Evolutionary conservation across 73 alveolate genomes (phyloP).

Genomic region (Paramecium biaurelia): DNA sequence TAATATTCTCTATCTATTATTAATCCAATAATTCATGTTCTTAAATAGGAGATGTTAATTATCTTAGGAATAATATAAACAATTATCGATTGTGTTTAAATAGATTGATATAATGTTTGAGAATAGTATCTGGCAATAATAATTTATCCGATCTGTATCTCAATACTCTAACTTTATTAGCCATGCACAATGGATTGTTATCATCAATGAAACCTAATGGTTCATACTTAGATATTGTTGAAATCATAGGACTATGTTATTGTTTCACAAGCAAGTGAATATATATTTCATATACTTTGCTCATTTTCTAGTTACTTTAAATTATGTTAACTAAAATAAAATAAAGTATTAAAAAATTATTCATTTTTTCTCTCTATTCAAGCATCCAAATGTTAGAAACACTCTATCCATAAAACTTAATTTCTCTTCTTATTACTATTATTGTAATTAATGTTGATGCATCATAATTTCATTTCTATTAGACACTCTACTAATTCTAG

Average conservation of each 20-base stretch:
- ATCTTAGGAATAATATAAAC: not conserved
- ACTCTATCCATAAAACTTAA: conserved; percentile 54
- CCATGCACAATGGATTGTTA: not conserved
- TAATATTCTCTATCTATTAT: not conserved
- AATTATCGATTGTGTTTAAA: not conserved
- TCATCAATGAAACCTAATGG: not conserved
- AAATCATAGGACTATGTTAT: not conserved
- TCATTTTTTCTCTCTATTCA: conserved; percentile 56
- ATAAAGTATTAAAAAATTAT: not conserved
- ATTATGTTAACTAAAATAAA: not conserved
- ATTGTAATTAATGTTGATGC: not conserved
- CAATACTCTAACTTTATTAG: not conserved
- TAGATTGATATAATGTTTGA: not conserved
- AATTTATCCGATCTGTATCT: not conserved
- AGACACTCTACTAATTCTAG: not conserved
- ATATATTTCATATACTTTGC: not conserved
- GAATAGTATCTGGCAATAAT: not conserved
- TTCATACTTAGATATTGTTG: not conserved
- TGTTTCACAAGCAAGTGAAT: not conserved
- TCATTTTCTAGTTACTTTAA: not conserved
- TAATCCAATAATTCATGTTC: not conserved
- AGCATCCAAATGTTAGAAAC: conserved; percentile 56
- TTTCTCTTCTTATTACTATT: conserved; percentile 25
- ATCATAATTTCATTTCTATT: not conserved
- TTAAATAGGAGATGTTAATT: not conserved